A percentile compares a stretch with the other conserved stretches of the same genome.
These are phyloP conservation scores for Penicillium paradoxum DNA, from an alignment of 495 filamentous ascomycete species.

Conservation along the genomic window DNA sequence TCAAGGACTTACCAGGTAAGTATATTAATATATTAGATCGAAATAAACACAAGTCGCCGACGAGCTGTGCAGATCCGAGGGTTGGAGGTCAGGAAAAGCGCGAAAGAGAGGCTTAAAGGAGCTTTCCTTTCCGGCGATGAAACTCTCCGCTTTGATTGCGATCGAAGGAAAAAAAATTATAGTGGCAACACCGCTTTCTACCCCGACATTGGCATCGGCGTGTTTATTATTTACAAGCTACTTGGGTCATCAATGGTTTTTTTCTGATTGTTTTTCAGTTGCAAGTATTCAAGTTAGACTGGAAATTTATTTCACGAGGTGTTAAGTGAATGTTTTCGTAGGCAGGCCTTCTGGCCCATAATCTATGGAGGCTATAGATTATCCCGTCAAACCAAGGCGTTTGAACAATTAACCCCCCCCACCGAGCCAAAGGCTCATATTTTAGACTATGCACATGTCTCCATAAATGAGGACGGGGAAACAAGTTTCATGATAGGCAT, in stretches of 20 bases:
- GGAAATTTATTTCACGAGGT: background rate
- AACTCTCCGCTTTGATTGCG: slow-evolving; percentile 23
- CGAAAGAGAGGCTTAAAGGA: slow-evolving; percentile 30
- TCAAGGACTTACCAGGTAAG: slow-evolving; percentile 18
- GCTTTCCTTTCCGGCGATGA: slow-evolving; percentile 34
- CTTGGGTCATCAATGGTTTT: background rate
- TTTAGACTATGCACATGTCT: background rate
- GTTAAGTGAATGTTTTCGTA: background rate
- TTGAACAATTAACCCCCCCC: background rate
- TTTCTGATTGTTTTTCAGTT: background rate
- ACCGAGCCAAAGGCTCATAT: background rate
- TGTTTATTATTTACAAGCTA: background rate
- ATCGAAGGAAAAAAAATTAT: slow-evolving; percentile 26
- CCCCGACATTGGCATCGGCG: background rate
- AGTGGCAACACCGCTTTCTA: slow-evolving; percentile 24
- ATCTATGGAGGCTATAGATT: slow-evolving; percentile 1
- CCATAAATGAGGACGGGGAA: background rate
- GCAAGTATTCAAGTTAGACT: background rate
- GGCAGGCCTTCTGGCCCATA: background rate
- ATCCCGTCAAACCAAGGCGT: background rate
- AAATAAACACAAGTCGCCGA: slow-evolving; percentile 5
- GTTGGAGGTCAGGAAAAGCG: slow-evolving; percentile 18
- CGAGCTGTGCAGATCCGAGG: slow-evolving; percentile 12
- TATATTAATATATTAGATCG: slow-evolving; percentile 4
- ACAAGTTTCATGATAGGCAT: no score